phyloP scores from a whole-genome alignment of 2,329 filamentous ascomycete genomes.

The Calonectria pteridis region DNA sequence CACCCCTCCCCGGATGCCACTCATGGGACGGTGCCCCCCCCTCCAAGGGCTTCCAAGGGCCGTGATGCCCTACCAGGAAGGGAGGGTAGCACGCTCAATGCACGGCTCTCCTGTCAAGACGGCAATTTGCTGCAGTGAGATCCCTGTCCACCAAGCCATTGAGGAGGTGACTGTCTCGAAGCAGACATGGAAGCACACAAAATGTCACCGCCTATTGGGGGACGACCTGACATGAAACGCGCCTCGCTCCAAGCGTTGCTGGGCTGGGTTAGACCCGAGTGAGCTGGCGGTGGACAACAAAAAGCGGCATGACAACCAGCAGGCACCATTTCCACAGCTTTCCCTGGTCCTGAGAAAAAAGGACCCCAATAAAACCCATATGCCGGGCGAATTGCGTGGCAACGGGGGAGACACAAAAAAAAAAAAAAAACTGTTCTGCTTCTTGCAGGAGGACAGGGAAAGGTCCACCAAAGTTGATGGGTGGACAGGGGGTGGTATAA shows the following conservation, averaged over 20 bases:
- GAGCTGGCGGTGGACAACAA: conserved; percentile 40
- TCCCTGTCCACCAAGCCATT: conserved; percentile 38
- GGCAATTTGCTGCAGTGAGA: conserved; percentile 41
- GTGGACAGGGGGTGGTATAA: conserved; percentile 46
- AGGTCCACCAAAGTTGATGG: conserved; percentile 36
- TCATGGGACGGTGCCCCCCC: conserved; percentile 25
- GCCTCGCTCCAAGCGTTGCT: conserved; percentile 41
- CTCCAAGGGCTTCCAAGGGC: background rate
- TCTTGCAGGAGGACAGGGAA: conserved; percentile 32
- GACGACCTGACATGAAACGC: conserved; percentile 41
- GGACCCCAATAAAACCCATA: conserved; percentile 30
- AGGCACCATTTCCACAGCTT: conserved; percentile 32
- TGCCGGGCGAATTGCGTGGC: conserved; percentile 43
- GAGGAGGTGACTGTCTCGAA: conserved; percentile 33
- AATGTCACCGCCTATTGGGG: conserved; percentile 42
- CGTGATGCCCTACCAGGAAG: conserved; percentile 41
- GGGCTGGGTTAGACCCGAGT: conserved; percentile 40
- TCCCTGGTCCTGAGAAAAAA: conserved; percentile 24
- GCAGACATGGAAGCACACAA: conserved; percentile 35
- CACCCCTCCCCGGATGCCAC: conserved; percentile 48
- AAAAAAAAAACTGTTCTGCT: conserved; percentile 39
- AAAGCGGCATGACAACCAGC: conserved; percentile 32
- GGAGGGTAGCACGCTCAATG: conserved; percentile 34
- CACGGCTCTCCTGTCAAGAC: conserved; percentile 37
- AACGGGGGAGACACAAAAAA: conserved; percentile 39